Evolutionary conservation across 345 rosid genomes (phyloP).

Genomic region (Euclidium syriacum): DNA sequence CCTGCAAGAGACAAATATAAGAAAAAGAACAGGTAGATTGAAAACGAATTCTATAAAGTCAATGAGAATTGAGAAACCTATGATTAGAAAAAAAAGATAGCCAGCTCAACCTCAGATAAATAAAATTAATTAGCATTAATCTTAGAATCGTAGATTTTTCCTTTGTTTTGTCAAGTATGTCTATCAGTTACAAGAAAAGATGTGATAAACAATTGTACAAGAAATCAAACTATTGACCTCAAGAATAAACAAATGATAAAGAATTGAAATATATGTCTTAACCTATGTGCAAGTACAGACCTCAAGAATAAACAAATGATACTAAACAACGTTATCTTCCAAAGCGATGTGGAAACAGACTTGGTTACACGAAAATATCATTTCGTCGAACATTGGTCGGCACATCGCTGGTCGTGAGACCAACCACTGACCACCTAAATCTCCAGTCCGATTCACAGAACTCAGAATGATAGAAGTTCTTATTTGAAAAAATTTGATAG

Average conservation of each 20-base stretch:
- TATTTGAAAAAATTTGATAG: not conserved
- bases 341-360: not conserved
- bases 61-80: not conserved
- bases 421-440: no score
- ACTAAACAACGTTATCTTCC: not conserved
- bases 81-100: slow-evolving; percentile 2
- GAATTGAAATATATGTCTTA: not conserved
- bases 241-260: not conserved
- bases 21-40: not conserved
- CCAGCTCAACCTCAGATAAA: not conserved
- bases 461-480: not conserved
- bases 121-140: not conserved
- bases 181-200: not conserved
- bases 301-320: no score
- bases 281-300: slow-evolving; percentile 1
- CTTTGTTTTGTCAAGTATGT: not conserved
- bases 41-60: not conserved
- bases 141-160: not conserved
- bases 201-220: not conserved
- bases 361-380: not conserved
- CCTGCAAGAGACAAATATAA: not conserved
- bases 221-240: not conserved
- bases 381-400: slow-evolving; percentile 21
- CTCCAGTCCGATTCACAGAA: not conserved
- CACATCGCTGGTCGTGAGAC: not conserved